Evolutionary conservation across 1,139 yeast species (phyloP), one percentile per base, ranked within the genome.

Genomic region (Hemisphaericaspora lyxosophila): DNA sequence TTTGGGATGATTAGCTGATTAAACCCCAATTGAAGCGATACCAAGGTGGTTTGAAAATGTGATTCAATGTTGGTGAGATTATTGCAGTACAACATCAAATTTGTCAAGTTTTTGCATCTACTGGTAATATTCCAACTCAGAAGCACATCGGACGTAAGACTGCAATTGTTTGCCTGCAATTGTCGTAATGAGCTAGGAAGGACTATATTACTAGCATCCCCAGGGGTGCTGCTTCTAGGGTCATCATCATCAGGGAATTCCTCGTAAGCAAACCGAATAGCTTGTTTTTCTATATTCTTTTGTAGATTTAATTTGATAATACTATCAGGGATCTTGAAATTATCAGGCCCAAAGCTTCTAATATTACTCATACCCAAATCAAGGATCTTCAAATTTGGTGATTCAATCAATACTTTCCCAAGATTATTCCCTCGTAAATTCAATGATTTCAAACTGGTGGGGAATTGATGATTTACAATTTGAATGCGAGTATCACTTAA

Each of bases 311-410:
- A 11, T 20, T 20, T 20, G 11, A 20, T 20, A 20, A 20, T 20
- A 20, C 23, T 20, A 20, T 26, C 28, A 26, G 28, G 28, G 17
- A 26, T 26, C 14, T 5, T 26, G 14, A 26, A 26, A 26, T 26
- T 11, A 4, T 3, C 8, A 7, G 28, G 28, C 2, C 14, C 6
- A 4, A 26, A 26, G 14, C 28, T 26, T 26, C 28, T 26, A 5
- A 26, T 26, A 13, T 26, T 26, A 26, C 28, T 26, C 7, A 13
- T 12, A 5, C 28, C 16, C 14, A 26, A 13, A 26, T 26, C 28
- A 26, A 26, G 28, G 7, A 26, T 11, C 7, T 26, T 26, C 16
- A 26, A 26, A 26, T 26, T 26, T 7, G 28, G 28, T 7, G 16
- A n/a, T 7, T 26, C 28, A 26, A 26, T 26, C 9, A 13, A 12